Conservation (phyloP, 2,329 filamentous ascomycete species). For the Aureobasidium mangrovei region DNA sequence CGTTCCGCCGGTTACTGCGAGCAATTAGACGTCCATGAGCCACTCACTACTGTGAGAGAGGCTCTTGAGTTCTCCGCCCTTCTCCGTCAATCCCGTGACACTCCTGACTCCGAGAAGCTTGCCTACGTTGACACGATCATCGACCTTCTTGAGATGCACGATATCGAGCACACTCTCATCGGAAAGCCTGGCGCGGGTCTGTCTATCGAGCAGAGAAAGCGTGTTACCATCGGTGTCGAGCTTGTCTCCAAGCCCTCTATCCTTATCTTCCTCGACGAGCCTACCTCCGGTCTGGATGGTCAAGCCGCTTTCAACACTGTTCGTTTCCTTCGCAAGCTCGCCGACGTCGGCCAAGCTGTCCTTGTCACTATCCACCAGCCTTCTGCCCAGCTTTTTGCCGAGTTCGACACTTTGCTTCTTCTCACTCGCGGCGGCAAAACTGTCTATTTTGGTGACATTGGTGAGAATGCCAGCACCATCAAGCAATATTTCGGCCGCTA, state of each 20-base stretch:
- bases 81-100: constrained; percentile 51
- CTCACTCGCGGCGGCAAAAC: constrained; percentile 57
- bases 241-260: constrained; percentile 50
- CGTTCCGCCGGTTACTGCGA: constrained; percentile 48
- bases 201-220: constrained; percentile 46
- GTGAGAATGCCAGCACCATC: constrained; percentile 33
- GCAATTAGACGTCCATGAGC: constrained; percentile 60
- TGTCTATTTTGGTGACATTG: constrained; percentile 56
- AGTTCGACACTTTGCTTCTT: constrained; percentile 58
- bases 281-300: constrained; percentile 49
- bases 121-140: constrained; percentile 59
- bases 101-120: constrained; percentile 53
- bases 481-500: constrained; percentile 45
- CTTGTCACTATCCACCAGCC: constrained; percentile 65
- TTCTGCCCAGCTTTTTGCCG: constrained; percentile 55
- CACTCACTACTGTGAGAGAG: constrained; percentile 57
- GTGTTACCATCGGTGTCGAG: constrained; percentile 49
- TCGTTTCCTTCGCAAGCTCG: constrained; percentile 57
- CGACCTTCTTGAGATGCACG: constrained; percentile 55
- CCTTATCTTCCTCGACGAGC: constrained; percentile 57
- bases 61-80: constrained; percentile 58
- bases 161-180: constrained; percentile 57
- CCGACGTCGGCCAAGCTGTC: constrained; percentile 57
- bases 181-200: constrained; percentile 49
- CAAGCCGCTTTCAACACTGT: constrained; percentile 59